Conservation (phyloP, 768 basidiomycete species). For the Tricholoma flavovirens region DNA sequence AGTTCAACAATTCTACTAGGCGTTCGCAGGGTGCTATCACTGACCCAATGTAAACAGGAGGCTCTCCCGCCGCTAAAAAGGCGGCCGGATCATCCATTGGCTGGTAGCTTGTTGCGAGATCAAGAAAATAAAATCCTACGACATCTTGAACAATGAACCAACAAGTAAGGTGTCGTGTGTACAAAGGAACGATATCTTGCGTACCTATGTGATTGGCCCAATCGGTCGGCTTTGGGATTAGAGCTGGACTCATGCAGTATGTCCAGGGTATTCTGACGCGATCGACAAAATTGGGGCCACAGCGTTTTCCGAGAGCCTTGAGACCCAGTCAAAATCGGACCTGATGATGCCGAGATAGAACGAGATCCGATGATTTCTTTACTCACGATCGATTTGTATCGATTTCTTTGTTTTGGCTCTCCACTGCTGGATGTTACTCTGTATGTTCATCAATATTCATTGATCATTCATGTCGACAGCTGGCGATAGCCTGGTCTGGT, state of each 20-base stretch:
- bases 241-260: constrained; percentile 53
- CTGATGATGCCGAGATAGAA: too few species aligned
- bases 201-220: constrained; percentile 59
- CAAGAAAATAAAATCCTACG: constrained; percentile 61
- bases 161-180: background rate
- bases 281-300: constrained; percentile 49
- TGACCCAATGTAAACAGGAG: constrained; percentile 58
- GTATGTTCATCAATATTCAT: too few species aligned
- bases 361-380: too few species aligned
- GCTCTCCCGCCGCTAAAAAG: constrained; percentile 43
- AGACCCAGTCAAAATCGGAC: too few species aligned
- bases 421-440: too few species aligned
- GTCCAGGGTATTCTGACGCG: constrained; percentile 54
- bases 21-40: background rate
- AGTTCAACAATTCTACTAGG: background rate
- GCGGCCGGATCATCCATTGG: constrained; percentile 41
- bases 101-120: constrained; percentile 41
- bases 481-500: too few species aligned
- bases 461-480: too few species aligned
- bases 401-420: too few species aligned
- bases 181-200: constrained; percentile 1
- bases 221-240: constrained; percentile 56
- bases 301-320: constrained; percentile 38
- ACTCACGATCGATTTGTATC: too few species aligned
- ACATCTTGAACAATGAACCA: constrained; percentile 38